Base-by-base conservation (phyloP, 2,329 filamentous ascomycete species). In the Botrytis cinerea region DNA sequence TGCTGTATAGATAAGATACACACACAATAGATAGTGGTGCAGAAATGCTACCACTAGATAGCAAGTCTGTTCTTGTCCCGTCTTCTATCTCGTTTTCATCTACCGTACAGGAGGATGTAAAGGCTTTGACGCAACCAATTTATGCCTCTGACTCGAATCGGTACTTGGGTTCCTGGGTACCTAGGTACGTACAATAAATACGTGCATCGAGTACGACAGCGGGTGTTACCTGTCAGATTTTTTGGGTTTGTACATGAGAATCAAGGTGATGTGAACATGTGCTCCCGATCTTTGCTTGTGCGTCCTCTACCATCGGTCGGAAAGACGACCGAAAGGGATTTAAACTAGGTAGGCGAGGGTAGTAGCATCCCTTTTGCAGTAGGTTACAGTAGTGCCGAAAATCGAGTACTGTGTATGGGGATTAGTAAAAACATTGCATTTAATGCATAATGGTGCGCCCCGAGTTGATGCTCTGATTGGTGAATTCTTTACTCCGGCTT, bases 181-280 rank as follows among this genome's bases (percentile, higher is more conserved):
- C 25, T 40, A 20, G 66, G 32, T 28, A 51, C 51, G 46, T 22
- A 67, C 51, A 54, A 18, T 25, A 51, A 32, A 43, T 57, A 38
- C 32, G 51, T 64, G 45, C 32, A 64, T 66, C 38, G 54, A 54
- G 51, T 61, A 70, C 67, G 51, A 64, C 69, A 64, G 59, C 69
- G 69, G 69, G 69, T 71, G 69, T 71, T 64, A 71, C 59, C 59
- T 71, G 69, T 66, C 69, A 71, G 60, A 51, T 71, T 43, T 51
- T 32, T 64, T 45, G 32, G 69, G 43, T 40, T 64, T 20, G 59
- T 43, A 71, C 59, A 40, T 63, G 69, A 20, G 25, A 38, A 63
- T 62, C 68, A 48, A 63, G 43, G 43, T 70, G 45, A 35, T 61
- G 51, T 22, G 40, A 62, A 64, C 32, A 67, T 68, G 25, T 68